Evolutionary conservation across 2,329 filamentous ascomycete genomes (phyloP), one percentile per base, ranked within the genome.

Genomic region (Hymenoscyphus fraxineus): DNA sequence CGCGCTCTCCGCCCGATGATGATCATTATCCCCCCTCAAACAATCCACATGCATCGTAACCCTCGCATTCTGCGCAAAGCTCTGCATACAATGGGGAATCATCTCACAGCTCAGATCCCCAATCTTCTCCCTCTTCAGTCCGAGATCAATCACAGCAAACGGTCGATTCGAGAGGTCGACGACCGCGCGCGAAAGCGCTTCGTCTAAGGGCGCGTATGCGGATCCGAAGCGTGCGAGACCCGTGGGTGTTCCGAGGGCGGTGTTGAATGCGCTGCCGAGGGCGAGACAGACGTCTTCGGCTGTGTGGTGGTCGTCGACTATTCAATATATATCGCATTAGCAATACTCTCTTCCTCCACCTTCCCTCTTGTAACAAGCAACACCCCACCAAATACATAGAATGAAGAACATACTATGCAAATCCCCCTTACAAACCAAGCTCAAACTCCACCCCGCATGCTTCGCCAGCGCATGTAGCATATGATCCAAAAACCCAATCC

Each of bases 291-390:
- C 90, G 77, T 99, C 95, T 82, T 99, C 95, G 68, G 93, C 90
- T 9, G 94, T 97, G 85, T 99, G 95, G 81, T 99, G 95, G 83
- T 98, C 95, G 80, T 99, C 95, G 77, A 99, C 93, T 94, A 47
- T 56, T 67, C 60, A 16, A 59, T 40, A 13, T 40, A 13, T 22
- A 19, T 39, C 35, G 31, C 2, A 55, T 64, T 51, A 61, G 56
- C 55, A 19, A 58, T 12, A n/a, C n/a, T n/a, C n/a, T n/a, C n/a
- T 35, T 35, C 22, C 13, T 22, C 22, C 47, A 22, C 13, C 19
- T 32, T 27, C 15, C 38, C 32, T 27, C 27, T 27, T 27, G 27
- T 27, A 27, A 27, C 57, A 59, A 59, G 27, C 19, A 40, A 32
- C 4, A 35, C 35, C 35, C 32, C 13, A 12, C 16, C 38, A 22